These are phyloP conservation scores for Syzygium syzygioides DNA, from an alignment of 441 rosid species.

Conservation along the genomic window DNA sequence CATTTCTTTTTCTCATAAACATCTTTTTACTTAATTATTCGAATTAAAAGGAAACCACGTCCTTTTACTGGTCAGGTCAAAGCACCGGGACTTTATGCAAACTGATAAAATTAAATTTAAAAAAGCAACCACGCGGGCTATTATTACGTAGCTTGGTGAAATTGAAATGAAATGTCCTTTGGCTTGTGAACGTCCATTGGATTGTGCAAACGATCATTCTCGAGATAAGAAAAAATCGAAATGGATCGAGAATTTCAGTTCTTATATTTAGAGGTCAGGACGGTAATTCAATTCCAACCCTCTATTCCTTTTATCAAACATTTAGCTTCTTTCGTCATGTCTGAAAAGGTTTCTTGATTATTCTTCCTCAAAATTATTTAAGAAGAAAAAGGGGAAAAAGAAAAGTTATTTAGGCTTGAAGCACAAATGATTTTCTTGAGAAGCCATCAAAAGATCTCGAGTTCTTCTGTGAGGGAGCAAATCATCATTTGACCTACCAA, in stretches of 20 bases:
- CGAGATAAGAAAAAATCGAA: background rate
- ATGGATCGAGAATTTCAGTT: background rate
- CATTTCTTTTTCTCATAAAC: too few species aligned
- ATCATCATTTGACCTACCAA: too few species aligned
- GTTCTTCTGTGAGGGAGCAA: background rate
- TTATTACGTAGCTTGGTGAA: background rate
- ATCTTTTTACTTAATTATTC: background rate
- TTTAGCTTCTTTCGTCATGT: too few species aligned
- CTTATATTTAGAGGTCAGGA: background rate
- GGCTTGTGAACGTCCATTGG: background rate
- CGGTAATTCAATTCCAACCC: too few species aligned
- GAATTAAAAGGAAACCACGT: background rate
- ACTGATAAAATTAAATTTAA: background rate
- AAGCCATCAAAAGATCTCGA: background rate
- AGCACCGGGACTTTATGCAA: background rate
- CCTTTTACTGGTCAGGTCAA: background rate
- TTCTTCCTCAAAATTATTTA: too few species aligned
- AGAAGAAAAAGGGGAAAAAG: background rate
- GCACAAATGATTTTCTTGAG: background rate
- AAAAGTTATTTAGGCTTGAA: background rate
- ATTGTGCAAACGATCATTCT: background rate
- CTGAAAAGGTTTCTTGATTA: too few species aligned
- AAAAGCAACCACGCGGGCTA: background rate
- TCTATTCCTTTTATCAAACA: too few species aligned
- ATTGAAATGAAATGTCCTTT: background rate